phyloP scores from a whole-genome alignment of 2,329 filamentous ascomycete genomes.

The Monilinia polystroma region DNA sequence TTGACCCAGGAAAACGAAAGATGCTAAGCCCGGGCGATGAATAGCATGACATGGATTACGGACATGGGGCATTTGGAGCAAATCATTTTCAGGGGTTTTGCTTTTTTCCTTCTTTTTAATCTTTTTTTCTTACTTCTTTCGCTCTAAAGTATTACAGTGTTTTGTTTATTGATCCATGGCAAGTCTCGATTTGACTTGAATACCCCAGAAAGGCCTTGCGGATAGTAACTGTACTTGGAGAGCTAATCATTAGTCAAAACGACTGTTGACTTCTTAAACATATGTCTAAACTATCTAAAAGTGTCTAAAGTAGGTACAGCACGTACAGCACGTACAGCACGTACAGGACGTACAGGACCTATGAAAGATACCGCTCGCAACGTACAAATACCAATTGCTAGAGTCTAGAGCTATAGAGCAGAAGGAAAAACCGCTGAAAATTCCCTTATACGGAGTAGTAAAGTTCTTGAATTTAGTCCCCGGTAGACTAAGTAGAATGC shows the following conservation, averaged over 20 bases:
- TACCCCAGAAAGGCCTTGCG: slow-evolving; percentile 6
- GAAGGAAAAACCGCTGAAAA: slow-evolving; percentile 4
- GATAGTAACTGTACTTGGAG: not conserved
- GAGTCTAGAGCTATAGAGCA: not conserved
- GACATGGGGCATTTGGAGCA: slow-evolving; percentile 7
- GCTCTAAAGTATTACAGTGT: slow-evolving; percentile 1
- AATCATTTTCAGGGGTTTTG: slow-evolving; percentile 10
- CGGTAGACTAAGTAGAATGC: slow-evolving; percentile 10
- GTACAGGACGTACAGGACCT: not conserved
- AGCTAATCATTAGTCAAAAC: not conserved
- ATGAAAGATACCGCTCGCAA: not conserved
- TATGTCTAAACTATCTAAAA: not conserved
- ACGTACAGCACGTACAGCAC: too few species aligned
- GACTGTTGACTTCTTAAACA: not conserved
- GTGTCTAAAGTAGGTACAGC: not conserved
- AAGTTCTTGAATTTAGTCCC: slow-evolving; percentile 4
- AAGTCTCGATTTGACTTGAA: slow-evolving; percentile 13
- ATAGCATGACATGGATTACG: slow-evolving; percentile 6
- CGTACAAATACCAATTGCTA: slow-evolving; percentile 1
- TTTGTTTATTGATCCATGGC: not conserved
- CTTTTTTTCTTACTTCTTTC: not conserved
- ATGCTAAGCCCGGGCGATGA: slow-evolving; percentile 20
- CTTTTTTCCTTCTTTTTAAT: not conserved
- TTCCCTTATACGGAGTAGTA: not conserved
- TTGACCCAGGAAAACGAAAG: slow-evolving; percentile 11